Evolutionary conservation across 192 early-diverging fungal genomes (phyloP), one percentile per base, ranked within the genome.

Genomic region (Entrophospora sp.): DNA sequence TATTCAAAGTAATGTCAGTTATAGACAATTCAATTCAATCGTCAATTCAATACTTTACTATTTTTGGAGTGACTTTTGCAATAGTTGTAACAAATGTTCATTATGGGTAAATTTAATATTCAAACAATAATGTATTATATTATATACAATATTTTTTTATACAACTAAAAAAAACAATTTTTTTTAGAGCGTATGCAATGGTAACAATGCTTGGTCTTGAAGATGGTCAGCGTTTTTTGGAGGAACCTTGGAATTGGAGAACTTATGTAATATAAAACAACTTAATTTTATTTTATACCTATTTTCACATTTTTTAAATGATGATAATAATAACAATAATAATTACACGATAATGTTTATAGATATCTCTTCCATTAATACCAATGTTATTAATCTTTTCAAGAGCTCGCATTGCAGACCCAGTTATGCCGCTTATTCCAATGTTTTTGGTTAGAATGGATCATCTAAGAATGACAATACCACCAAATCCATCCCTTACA

Each of bases 201-300:
- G 65, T 90, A 49, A 81, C 83, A 31, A 73, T 87, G 32, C 86
- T 84, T 67, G 88, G 88, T 20, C 75, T 78, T 6, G 63, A 70
- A 6, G 80, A 88, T n/a, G 85, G 85, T 45, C 75, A 81, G 59
- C 64, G 73, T 27, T 63, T 88, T 14, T 67, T 90, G 37, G 69
- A 81, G 24, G 80, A 79, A 2, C 61, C 73, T 28, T 84, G 84
- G 86, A 74, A 80, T 35, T 86, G 83, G 74, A 68, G 81, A 13
- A 80, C 79, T 30, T 88, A 84, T 84, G 67, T 87, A 40, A 76
- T 77, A 80, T n/a, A n/a, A n/a, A n/a, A n/a, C n/a, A n/a, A n/a
- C n/a, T n/a, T n/a, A n/a, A n/a, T n/a, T n/a, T n/a, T n/a, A n/a
- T n/a, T n/a, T n/a, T n/a, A n/a, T n/a, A n/a, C n/a, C n/a, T n/a